Conservation (phyloP, 768 basidiomycete genomes). For the Tricholoma bakamatsutake region DNA sequence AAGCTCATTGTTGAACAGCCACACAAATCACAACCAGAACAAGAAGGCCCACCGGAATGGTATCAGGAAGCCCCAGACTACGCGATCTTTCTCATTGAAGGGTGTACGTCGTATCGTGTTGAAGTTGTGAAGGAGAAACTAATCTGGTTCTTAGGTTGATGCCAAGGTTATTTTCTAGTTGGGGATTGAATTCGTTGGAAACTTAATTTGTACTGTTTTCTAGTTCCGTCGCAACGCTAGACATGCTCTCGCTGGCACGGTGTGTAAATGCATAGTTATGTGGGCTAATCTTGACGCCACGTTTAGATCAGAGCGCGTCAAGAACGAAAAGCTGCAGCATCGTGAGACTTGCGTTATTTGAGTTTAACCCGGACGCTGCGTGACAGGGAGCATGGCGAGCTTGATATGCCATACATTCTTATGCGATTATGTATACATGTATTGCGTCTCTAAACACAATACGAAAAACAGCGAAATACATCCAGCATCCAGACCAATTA, state of each 20-base stretch:
- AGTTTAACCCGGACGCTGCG: constrained; percentile 7
- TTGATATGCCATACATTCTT: constrained; percentile 10
- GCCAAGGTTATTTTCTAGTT: constrained; percentile 49
- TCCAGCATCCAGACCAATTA: background rate
- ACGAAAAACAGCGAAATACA: constrained; percentile 10
- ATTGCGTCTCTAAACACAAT: constrained; percentile 12
- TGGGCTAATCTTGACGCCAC: constrained; percentile 5
- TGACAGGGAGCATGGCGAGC: constrained; percentile 4
- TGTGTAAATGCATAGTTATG: constrained; percentile 29
- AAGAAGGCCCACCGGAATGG: constrained; percentile 98
- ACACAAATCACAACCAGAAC: constrained; percentile 95
- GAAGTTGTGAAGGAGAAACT: background rate
- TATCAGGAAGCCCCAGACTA: constrained; percentile 77
- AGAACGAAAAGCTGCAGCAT: constrained; percentile 47
- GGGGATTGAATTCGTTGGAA: background rate
- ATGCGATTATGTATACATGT: constrained; percentile 12
- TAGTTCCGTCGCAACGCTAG: constrained; percentile 85
- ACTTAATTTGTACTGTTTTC: constrained; percentile 3
- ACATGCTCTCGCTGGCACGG: constrained; percentile 69
- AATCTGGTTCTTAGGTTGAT: constrained; percentile 52
- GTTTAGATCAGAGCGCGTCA: constrained; percentile 62
- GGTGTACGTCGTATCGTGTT: constrained; percentile 64
- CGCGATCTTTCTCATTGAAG: constrained; percentile 75
- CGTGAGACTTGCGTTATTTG: constrained; percentile 18
- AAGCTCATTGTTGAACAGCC: constrained; percentile 34